phyloP scores from a whole-genome alignment of 306 rosid genomes.

The Rosa rugosa region DNA sequence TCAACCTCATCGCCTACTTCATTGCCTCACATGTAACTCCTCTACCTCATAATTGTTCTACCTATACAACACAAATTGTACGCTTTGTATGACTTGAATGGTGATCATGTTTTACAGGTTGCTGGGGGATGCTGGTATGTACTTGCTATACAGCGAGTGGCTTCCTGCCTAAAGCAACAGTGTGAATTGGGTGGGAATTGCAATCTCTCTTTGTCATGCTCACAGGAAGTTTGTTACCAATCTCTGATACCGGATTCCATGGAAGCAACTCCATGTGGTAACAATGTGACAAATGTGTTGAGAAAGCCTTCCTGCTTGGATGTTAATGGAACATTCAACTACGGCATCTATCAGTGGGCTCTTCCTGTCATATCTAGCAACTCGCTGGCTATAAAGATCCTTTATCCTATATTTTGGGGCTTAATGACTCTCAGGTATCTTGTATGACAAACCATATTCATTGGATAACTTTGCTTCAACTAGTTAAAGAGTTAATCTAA shows the following conservation, averaged over 20 bases:
- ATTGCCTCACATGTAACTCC: constrained; percentile 92
- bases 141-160: constrained; percentile 93
- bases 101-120: constrained; percentile 45
- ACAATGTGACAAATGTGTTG: constrained; percentile 35
- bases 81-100: not conserved
- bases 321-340: constrained; percentile 67
- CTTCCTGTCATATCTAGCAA: constrained; percentile 98
- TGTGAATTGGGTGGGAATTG: constrained; percentile 63
- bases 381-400: constrained; percentile 80
- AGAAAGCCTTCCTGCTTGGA: constrained; percentile 79
- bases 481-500: not conserved
- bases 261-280: constrained; percentile 50
- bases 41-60: not conserved
- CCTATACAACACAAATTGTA: not conserved
- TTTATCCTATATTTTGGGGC: constrained; percentile 99
- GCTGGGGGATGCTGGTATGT: constrained; percentile 99
- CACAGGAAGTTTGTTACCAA: constrained; percentile 77
- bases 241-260: constrained; percentile 33
- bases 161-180: constrained; percentile 74
- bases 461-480: not conserved
- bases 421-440: constrained; percentile 91
- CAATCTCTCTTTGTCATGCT: constrained; percentile 69
- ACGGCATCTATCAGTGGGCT: constrained; percentile 95
- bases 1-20: constrained; percentile 95
- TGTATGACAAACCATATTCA: not conserved